These are phyloP conservation scores for Suhomyces wounanorum DNA, from an alignment of 1,139 yeast genomes.

Conservation along the genomic window DNA sequence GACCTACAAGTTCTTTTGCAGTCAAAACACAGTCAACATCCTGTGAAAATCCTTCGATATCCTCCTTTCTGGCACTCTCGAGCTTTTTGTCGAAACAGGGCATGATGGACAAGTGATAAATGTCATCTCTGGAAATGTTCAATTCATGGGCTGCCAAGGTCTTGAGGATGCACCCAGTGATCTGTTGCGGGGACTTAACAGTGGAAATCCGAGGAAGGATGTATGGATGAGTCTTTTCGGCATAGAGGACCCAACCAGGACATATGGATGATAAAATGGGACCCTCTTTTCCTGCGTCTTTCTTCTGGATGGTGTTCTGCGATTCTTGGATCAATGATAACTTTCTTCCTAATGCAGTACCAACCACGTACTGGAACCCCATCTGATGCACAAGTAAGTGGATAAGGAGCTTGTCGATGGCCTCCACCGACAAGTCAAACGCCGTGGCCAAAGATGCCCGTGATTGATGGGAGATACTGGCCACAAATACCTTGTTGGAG, in stretches of 20 bases:
- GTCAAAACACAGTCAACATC: slow-evolving; percentile 96
- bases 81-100: slow-evolving; percentile 96
- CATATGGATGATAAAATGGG: slow-evolving; percentile 71
- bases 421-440: slow-evolving; percentile 51
- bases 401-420: slow-evolving; percentile 62
- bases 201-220: slow-evolving; percentile 61
- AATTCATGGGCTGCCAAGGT: slow-evolving; percentile 48
- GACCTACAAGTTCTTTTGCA: slow-evolving; percentile 78
- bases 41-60: slow-evolving; percentile 28
- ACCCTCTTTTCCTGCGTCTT: slow-evolving; percentile 21
- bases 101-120: slow-evolving; percentile 87
- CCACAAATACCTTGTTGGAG: slow-evolving; percentile 53
- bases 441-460: slow-evolving; percentile 82
- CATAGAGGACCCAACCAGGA: slow-evolving; percentile 97
- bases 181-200: slow-evolving; percentile 90
- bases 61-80: slow-evolving; percentile 88
- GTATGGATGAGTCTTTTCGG: slow-evolving; percentile 92
- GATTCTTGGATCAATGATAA: slow-evolving; percentile 66
- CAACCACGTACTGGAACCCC: slow-evolving; percentile 77
- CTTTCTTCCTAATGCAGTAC: slow-evolving; percentile 80
- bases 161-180: slow-evolving; percentile 80
- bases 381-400: slow-evolving; percentile 59
- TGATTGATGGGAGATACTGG: slow-evolving; percentile 84
- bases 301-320: slow-evolving; percentile 43
- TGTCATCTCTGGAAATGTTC: slow-evolving; percentile 33